phyloP scores from a whole-genome alignment of 768 basidiomycete genomes.

The Rhodotorula paludigena region DNA sequence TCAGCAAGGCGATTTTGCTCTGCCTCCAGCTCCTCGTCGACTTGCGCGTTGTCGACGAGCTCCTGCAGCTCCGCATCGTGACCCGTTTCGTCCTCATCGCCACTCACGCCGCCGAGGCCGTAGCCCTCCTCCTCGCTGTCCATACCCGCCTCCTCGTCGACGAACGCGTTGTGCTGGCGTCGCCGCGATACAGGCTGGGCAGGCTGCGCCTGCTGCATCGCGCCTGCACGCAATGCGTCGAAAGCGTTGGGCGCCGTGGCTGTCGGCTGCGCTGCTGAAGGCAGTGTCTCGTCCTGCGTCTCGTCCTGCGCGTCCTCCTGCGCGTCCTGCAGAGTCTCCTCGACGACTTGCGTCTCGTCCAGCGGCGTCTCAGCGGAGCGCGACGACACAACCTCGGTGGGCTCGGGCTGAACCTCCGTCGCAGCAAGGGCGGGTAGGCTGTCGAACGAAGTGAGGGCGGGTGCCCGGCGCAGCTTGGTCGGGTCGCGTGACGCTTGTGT shows the following conservation, averaged over 20 bases:
- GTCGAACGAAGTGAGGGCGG: slow-evolving; percentile 7
- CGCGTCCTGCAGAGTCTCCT: neutral
- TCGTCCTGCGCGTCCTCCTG: slow-evolving; percentile 4
- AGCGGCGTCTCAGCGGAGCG: neutral
- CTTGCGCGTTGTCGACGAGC: slow-evolving; percentile 31
- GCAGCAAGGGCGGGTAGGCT: neutral
- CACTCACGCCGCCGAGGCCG: slow-evolving; percentile 17
- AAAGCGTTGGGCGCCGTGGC: slow-evolving; percentile 18
- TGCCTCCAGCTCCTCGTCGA: slow-evolving; percentile 11
- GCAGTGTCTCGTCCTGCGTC: slow-evolving; percentile 14
- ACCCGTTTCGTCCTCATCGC: slow-evolving; percentile 28
- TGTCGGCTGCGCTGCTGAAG: slow-evolving; percentile 15
- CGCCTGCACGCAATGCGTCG: slow-evolving; percentile 11
- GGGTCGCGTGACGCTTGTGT: slow-evolving; percentile 11
- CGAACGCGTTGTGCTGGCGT: slow-evolving; percentile 4
- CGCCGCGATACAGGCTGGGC: neutral
- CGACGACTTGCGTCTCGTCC: neutral
- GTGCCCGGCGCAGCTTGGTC: slow-evolving; percentile 8
- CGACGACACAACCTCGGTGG: slow-evolving; percentile 4
- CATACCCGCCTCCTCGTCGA: slow-evolving; percentile 24
- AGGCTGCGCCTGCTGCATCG: neutral
- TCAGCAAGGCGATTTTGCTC: slow-evolving; percentile 14
- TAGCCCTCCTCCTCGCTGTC: slow-evolving; percentile 27
- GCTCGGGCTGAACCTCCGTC: slow-evolving; percentile 7
- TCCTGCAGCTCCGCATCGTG: slow-evolving; percentile 30